A percentile compares a stretch with the other conserved stretches of the same genome.
phyloP scores from a whole-genome alignment of 2,329 filamentous ascomycete genomes.

The Colletotrichum lindemuthianum region DNA sequence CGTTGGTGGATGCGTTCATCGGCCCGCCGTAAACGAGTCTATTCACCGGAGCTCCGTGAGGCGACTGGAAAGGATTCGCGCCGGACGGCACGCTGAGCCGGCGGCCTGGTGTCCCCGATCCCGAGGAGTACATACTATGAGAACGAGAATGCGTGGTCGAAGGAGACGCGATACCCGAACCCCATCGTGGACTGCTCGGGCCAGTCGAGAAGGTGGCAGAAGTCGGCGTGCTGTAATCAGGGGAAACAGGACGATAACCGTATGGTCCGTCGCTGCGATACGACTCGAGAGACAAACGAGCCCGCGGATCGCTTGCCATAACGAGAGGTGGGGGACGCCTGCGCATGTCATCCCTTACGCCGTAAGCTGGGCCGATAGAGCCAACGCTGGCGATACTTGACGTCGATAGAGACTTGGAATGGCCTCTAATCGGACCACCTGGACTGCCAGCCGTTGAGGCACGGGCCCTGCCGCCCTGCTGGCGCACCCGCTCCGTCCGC shows the following conservation, averaged over 20 bases:
- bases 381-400: constrained; percentile 85
- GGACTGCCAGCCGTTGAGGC: constrained; percentile 82
- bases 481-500: constrained; percentile 83
- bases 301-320: constrained; percentile 76
- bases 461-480: constrained; percentile 76
- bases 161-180: constrained; percentile 76
- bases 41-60: constrained; percentile 65
- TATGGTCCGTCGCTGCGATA: constrained; percentile 74
- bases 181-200: constrained; percentile 80
- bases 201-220: constrained; percentile 84
- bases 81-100: constrained; percentile 85
- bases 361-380: constrained; percentile 74
- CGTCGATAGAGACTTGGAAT: constrained; percentile 85
- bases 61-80: constrained; percentile 77
- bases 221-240: constrained; percentile 84
- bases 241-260: constrained; percentile 73
- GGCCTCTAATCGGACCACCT: constrained; percentile 76
- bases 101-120: constrained; percentile 73
- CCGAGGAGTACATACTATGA: constrained; percentile 75
- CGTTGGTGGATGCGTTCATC: constrained; percentile 64
- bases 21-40: constrained; percentile 65
- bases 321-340: constrained; percentile 83
- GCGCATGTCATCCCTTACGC: constrained; percentile 72
- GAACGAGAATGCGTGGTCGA: constrained; percentile 74
- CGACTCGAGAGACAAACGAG: constrained; percentile 74